Base-by-base conservation (phyloP, 2,329 filamentous ascomycete genomes). In the Talaromyces sp. region DNA sequence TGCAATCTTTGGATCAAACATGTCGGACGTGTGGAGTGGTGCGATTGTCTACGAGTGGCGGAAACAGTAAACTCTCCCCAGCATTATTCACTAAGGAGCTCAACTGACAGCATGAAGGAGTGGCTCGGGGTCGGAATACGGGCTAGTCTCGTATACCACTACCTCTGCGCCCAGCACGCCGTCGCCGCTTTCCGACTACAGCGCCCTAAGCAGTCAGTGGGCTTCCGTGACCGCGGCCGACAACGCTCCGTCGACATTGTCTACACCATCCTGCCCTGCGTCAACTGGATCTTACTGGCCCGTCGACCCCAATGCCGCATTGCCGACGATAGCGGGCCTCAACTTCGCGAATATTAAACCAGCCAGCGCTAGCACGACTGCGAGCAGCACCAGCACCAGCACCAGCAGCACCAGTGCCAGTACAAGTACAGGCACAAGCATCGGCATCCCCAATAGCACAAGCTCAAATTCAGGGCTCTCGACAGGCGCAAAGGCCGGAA, bases 21-120 rank as follows among this genome's bases (percentile, higher is more conserved):
- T 96, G 92, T 78, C 83, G 5, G 80, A 82, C 62, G 83, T 80
- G 28, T 88, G 84, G 82, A 92, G 89, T 60, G 92, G 92, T 61
- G 83, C 90, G 58, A 92, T 96, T 65, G 82, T 96, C 67, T 96
- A 96, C 76, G 91, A 96, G 73, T 96, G 92, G 92, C 46, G 46
- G 16, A 50, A 31, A 50, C 46, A 50, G 46, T 33, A 50, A 33
- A 2, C 28, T 1, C 31, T 25, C 21, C 25, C 46, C 9, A 7
- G 16, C 14, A 1, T 18, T 50, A 11, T 2, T 2, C 18, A 31
- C 18, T 23, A 50, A 7, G 28, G 28, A 28, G 31, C 5, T 6
- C 5, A n/a, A 31, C 46, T 50, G 46, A 50, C 16, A 31, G 16
- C 8, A 6, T 16, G 31, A 16, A 50, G 46, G 2, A 50, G 25